A percentile compares a stretch with the other conserved stretches of the same genome.
Conservation (phyloP, 2,329 filamentous ascomycete species). For the Calonectria pseudoreteaudii region DNA sequence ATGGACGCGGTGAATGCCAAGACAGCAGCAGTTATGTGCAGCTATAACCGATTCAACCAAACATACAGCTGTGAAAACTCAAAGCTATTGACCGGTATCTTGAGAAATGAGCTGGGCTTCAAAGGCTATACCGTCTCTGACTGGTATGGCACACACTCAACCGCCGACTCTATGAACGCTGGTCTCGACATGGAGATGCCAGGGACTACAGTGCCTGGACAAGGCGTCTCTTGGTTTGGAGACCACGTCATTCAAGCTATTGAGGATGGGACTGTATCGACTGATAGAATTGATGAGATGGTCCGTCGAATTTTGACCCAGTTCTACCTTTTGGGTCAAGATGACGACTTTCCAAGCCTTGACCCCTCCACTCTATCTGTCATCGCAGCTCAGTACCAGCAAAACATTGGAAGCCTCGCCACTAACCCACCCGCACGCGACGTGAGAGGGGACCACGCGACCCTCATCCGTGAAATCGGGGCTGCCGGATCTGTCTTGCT, state of each 20-base stretch:
- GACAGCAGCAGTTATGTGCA: slow-evolving; percentile 45
- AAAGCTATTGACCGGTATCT: neutral
- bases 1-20: slow-evolving; percentile 43
- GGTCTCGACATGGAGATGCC: slow-evolving; percentile 61
- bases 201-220: neutral
- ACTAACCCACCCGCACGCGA: slow-evolving; percentile 42
- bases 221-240: no score
- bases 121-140: slow-evolving; percentile 59
- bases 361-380: no score
- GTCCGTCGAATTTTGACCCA: no score
- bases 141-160: slow-evolving; percentile 56
- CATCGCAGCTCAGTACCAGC: no score
- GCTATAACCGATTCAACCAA: slow-evolving; percentile 36
- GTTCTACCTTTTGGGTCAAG: no score
- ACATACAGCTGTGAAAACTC: neutral
- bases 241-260: no score
- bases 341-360: no score
- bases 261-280: no score
- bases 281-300: no score
- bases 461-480: slow-evolving; percentile 48
- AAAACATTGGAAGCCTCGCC: neutral
- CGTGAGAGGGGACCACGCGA: slow-evolving; percentile 46
- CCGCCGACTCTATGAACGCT: slow-evolving; percentile 48
- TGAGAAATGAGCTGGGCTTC: slow-evolving; percentile 45
- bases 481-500: slow-evolving; percentile 49